Evolutionary conservation across 2,329 filamentous ascomycete genomes (phyloP).

Genomic region (Microcyclospora tardicrescens): DNA sequence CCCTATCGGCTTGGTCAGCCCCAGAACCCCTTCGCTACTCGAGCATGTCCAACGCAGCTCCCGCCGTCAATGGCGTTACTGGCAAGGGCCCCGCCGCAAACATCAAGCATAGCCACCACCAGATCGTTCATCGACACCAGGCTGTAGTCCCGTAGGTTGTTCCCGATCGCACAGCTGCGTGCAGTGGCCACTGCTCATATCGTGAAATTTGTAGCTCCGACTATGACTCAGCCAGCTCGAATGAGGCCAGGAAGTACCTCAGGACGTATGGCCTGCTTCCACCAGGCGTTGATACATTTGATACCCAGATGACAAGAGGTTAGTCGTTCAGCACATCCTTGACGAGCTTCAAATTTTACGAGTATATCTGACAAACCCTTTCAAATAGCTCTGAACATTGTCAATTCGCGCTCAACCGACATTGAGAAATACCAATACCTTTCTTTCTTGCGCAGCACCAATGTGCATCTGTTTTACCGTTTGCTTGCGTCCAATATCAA

Average conservation of each 20-base stretch:
- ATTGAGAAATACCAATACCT: slow-evolving; percentile 80
- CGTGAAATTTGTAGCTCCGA: slow-evolving; percentile 18
- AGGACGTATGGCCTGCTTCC: slow-evolving; percentile 41
- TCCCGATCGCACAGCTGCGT: no score
- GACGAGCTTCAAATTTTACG: slow-evolving; percentile 5
- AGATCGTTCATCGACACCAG: slow-evolving; percentile 21
- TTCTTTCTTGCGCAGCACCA: slow-evolving; percentile 60
- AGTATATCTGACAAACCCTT: no score
- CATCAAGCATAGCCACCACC: slow-evolving; percentile 22
- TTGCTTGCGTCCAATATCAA: slow-evolving; percentile 62
- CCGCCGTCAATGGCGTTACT: slow-evolving; percentile 6
- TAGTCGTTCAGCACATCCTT: slow-evolving; percentile 7
- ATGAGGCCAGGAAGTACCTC: slow-evolving; percentile 38
- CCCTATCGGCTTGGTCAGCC: slow-evolving; percentile 1
- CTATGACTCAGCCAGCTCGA: slow-evolving; percentile 37
- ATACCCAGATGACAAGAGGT: slow-evolving; percentile 39
- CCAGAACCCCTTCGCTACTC: background rate
- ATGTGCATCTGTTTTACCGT: slow-evolving; percentile 72
- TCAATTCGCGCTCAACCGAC: slow-evolving; percentile 52
- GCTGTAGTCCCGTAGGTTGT: background rate
- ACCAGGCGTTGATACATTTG: slow-evolving; percentile 37
- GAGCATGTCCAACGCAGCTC: background rate
- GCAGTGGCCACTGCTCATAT: background rate
- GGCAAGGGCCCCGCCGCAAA: slow-evolving; percentile 18
- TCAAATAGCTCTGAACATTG: slow-evolving; percentile 57